Evolutionary conservation across 306 rosid genomes (phyloP).

Genomic region (Corylus heterophylla): DNA sequence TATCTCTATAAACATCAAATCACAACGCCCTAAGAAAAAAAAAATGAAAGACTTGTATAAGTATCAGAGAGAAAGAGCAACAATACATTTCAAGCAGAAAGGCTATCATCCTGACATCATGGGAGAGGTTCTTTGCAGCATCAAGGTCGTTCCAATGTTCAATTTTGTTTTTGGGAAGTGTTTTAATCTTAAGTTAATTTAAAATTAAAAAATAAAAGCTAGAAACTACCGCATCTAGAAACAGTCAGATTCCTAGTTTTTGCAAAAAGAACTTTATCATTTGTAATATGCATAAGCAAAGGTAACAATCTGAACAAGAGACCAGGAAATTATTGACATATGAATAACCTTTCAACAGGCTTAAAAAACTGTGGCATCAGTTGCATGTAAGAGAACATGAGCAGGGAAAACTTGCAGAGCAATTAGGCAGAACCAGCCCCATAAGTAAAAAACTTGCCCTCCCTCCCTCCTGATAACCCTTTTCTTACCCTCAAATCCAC

Average conservation of each 20-base stretch:
- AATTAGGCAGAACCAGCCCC: neutral
- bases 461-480: no score
- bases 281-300: neutral
- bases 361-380: neutral
- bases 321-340: neutral
- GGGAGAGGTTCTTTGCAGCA: neutral
- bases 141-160: neutral
- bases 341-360: neutral
- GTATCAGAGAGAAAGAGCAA: neutral
- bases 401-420: neutral
- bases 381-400: neutral
- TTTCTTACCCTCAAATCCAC: no score
- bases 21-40: neutral
- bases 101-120: neutral
- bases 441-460: neutral
- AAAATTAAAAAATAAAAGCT: neutral
- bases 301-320: neutral
- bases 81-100: neutral
- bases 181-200: neutral
- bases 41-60: neutral
- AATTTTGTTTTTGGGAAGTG: neutral
- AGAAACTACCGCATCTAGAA: neutral
- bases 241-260: neutral
- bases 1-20: neutral
- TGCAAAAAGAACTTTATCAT: neutral